Evolutionary conservation across 306 rosid species (phyloP).

Genomic region (Fagus sylvatica): DNA sequence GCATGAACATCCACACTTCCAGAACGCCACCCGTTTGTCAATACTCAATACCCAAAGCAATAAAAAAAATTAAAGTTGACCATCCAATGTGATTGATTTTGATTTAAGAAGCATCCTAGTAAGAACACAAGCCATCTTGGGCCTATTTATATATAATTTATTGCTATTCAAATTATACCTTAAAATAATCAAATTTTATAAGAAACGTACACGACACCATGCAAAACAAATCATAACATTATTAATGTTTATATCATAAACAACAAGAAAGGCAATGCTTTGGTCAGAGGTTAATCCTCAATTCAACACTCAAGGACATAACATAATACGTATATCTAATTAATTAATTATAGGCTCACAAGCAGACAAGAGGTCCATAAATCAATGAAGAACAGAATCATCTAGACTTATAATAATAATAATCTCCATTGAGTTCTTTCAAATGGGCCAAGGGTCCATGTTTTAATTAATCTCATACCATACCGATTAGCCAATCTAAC

Average conservation of each 20-base stretch:
- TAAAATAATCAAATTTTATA: conserved; percentile 13
- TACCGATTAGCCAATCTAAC: conserved; percentile 8
- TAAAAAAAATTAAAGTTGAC: conserved; percentile 20
- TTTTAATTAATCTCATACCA: conserved; percentile 11
- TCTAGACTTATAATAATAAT: neutral
- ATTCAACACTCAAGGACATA: conserved; percentile 1
- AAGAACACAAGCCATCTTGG: neutral
- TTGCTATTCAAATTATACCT: neutral
- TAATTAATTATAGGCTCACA: conserved; percentile 16
- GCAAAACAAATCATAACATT: conserved; percentile 18
- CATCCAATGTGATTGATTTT: conserved; percentile 4
- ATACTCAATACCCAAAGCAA: neutral
- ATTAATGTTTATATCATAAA: conserved; percentile 7
- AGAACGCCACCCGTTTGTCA: conserved; percentile 13
- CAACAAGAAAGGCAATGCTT: conserved; percentile 28
- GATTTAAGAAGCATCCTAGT: conserved; percentile 31
- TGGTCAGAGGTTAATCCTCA: conserved; percentile 33
- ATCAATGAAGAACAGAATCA: conserved; percentile 26
- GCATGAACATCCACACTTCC: conserved; percentile 6
- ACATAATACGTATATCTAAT: neutral
- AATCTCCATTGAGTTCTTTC: conserved; percentile 13
- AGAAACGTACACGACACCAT: conserved; percentile 17
- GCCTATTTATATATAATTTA: neutral
- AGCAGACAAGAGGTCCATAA: conserved; percentile 36
- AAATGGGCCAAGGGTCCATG: conserved; percentile 32